Conservation (phyloP, 139 green algal species). For the Edaphochlamys debaryana region DNA sequence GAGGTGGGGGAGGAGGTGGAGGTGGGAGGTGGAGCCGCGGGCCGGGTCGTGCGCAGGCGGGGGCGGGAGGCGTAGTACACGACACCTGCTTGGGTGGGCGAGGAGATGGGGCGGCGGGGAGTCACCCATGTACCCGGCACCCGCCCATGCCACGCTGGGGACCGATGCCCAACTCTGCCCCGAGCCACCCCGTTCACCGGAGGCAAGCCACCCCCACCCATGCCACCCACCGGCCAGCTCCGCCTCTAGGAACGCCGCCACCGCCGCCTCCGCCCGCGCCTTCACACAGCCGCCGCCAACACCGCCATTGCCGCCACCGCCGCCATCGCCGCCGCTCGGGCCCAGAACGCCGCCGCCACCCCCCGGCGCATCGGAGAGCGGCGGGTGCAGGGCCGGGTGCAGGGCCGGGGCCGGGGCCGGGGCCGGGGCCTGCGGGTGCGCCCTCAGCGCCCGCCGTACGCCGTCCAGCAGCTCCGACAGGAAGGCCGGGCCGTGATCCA, state of each 20-base stretch:
- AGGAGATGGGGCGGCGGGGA: background rate
- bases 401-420: no score
- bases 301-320: no score
- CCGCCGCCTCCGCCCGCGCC: background rate
- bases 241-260: slow-evolving; percentile 9
- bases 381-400: no score
- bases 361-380: background rate
- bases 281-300: background rate
- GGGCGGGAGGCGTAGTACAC: no score
- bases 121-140: background rate
- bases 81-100: no score
- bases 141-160: background rate
- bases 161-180: background rate
- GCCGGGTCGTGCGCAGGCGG: no score
- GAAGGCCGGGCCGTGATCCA: slow-evolving; percentile 54
- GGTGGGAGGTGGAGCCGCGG: no score
- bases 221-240: slow-evolving; percentile 9
- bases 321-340: background rate
- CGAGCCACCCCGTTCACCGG: background rate
- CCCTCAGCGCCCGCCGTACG: no score
- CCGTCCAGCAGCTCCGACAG: slow-evolving; percentile 39
- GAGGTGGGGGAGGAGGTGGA: background rate
- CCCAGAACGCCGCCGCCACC: background rate
- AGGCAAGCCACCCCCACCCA: background rate
- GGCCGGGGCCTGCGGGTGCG: no score